Percentiles rank a stretch among this genome's conserved stretches.
Evolutionary conservation across 352 stramenopile species (phyloP).

Genomic region (Peronospora destructor): DNA sequence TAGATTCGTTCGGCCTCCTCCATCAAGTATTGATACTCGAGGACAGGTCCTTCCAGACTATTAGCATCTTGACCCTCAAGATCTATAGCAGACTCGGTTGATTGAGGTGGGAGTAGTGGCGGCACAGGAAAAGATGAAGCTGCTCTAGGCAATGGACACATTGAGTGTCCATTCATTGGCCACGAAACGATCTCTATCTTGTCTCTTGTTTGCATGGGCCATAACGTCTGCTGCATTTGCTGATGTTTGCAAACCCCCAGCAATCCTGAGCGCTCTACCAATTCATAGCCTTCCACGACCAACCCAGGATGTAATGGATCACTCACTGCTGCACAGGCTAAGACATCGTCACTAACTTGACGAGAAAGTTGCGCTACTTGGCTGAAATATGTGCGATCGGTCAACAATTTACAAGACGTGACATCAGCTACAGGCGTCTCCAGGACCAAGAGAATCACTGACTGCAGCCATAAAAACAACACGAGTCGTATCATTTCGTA

Average conservation of each 20-base stretch:
- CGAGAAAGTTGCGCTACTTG: slow-evolving; percentile 34
- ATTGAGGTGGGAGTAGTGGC: slow-evolving; percentile 14
- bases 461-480: slow-evolving; percentile 9
- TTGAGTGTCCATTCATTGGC: slow-evolving; percentile 6
- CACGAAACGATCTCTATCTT: slow-evolving; percentile 21
- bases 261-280: slow-evolving; percentile 58
- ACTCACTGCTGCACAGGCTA: slow-evolving; percentile 28
- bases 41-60: slow-evolving; percentile 38
- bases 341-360: slow-evolving; percentile 12
- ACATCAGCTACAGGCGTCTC: slow-evolving; percentile 14
- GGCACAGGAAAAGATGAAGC: slow-evolving; percentile 12
- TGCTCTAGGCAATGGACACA: slow-evolving; percentile 21
- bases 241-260: slow-evolving; percentile 59
- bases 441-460: slow-evolving; percentile 1
- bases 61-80: not conserved
- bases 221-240: slow-evolving; percentile 16
- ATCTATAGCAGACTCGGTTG: not conserved
- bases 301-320: slow-evolving; percentile 34
- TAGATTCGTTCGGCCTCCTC: slow-evolving; percentile 57
- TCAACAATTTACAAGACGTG: slow-evolving; percentile 28
- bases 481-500: slow-evolving; percentile 10
- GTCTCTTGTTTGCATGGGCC: slow-evolving; percentile 19
- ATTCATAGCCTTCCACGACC: slow-evolving; percentile 57
- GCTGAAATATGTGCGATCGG: slow-evolving; percentile 44
- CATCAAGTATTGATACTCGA: slow-evolving; percentile 65